These are phyloP conservation scores for Neckera pumila DNA, from an alignment of 225 moss, liverwort and hornwort genomes.

Conservation along the genomic window DNA sequence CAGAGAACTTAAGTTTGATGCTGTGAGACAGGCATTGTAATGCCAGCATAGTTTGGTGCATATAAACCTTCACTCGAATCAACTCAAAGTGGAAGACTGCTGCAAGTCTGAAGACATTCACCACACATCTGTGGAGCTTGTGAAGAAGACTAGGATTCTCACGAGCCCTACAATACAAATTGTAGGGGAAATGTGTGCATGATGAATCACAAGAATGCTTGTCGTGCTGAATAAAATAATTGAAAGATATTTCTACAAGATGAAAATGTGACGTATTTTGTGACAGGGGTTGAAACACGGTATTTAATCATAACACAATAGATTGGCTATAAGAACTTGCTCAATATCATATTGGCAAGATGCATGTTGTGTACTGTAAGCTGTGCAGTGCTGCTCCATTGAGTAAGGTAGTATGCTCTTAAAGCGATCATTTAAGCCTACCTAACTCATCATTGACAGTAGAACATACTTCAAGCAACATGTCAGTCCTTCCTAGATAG, in stretches of 20 bases:
- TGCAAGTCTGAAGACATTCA: not conserved
- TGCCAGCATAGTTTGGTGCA: accelerated
- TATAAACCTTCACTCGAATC: not conserved
- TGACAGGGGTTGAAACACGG: not conserved
- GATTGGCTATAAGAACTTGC: not conserved
- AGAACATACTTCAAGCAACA: too few relatives aligned
- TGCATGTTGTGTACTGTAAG: not conserved
- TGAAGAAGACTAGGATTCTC: not conserved
- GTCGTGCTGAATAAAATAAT: accelerated
- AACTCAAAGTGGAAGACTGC: not conserved
- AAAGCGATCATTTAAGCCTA: too few relatives aligned
- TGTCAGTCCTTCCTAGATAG: too few relatives aligned
- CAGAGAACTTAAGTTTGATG: too few relatives aligned
- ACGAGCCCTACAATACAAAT: accelerated
- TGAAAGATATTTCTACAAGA: not conserved
- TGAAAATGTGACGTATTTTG: not conserved
- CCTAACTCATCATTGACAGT: too few relatives aligned
- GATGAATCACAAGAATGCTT: not conserved
- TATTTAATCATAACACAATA: not conserved
- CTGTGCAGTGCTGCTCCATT: too few relatives aligned
- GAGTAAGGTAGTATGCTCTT: too few relatives aligned
- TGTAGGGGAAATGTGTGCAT: not conserved
- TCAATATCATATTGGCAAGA: not conserved
- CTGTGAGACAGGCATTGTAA: too few relatives aligned
- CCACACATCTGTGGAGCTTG: not conserved